phyloP scores from a whole-genome alignment of 768 basidiomycete species.

The Lactarius psammicola region DNA sequence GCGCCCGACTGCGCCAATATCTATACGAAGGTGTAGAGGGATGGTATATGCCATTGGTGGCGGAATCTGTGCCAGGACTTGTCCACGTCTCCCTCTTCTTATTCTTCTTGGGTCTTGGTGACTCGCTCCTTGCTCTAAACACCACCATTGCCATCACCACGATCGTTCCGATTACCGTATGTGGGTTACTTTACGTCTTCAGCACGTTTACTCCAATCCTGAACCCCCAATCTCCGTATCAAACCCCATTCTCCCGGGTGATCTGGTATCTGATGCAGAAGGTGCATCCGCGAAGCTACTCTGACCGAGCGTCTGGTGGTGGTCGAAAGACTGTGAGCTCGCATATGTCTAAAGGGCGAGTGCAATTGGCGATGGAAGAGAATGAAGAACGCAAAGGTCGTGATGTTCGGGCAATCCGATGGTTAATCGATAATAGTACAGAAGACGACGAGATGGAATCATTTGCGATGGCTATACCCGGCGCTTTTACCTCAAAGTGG shows the following conservation, averaged over 20 bases:
- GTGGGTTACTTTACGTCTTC: slow-evolving; percentile 19
- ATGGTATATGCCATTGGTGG: slow-evolving; percentile 43
- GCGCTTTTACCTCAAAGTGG: neutral
- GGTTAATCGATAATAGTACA: neutral
- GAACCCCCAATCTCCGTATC: slow-evolving; percentile 13
- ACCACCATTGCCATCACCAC: slow-evolving; percentile 6
- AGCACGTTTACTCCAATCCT: slow-evolving; percentile 9
- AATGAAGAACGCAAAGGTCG: neutral
- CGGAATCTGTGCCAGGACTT: slow-evolving; percentile 46
- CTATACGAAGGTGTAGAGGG: slow-evolving; percentile 40
- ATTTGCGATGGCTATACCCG: neutral
- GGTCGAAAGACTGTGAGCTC: neutral
- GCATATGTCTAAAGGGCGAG: neutral
- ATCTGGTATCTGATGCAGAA: slow-evolving; percentile 14
- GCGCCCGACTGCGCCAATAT: too few species aligned
- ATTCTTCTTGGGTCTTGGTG: too few species aligned
- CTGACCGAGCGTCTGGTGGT: neutral
- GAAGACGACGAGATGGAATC: slow-evolving; percentile 1
- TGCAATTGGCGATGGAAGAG: slow-evolving; percentile 9
- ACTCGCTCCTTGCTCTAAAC: slow-evolving; percentile 40
- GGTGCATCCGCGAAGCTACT: neutral
- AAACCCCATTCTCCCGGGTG: slow-evolving; percentile 5
- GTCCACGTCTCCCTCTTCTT: too few species aligned
- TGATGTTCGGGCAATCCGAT: neutral
- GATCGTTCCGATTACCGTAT: slow-evolving; percentile 10